Evolutionary conservation across 805 yeast genomes (phyloP), one percentile per base, ranked within the genome.

Genomic region (Candida silvicultrix): DNA sequence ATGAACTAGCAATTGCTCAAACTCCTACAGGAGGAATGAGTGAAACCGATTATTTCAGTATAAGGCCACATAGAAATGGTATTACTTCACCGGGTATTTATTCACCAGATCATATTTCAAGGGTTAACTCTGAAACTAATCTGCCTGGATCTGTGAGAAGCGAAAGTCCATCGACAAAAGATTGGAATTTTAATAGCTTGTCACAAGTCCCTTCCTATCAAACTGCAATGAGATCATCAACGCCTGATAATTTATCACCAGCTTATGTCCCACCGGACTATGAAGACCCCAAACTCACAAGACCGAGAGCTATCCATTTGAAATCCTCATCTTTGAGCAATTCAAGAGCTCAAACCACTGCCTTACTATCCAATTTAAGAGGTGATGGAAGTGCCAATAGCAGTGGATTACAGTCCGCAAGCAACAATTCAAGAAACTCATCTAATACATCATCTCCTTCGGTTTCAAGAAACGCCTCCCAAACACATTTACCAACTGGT

Each of bases 181-280:
- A 68, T 25, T 68, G 74, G 71, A 74, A 75, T 47, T 49, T 71
- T 2, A 61, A 62, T 6, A 63, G 70, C 2, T 53, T 88, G 51
- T 80, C 85, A 19, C 69, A 79, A 42, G 96, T 92, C 7, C 98
- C 98, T 0, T 81, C 96, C 0, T 92, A 92, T 64, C 75, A 74
- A 8, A 82, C 85, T 29, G 97, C 98, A 0, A 65, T 89, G 62
- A 77, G 76, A 55, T 64, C 77, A 2, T 81, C 74, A 40, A 67
- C 65, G 6, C 64, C 73, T 11, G 75, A 69, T 19, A 79, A 76
- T 44, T 65, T 83, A 22, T 82, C 96, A 2, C 97, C 97, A 0
- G 75, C 77, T 2, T 89, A 89, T 62, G 54, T 49, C 16, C 59
- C 57, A 16, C 51, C 56, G 20, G 23, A 34, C 5, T 35, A 40